Conservation (phyloP, 305 asterid genomes). For the Fraxinus greggii region DNA sequence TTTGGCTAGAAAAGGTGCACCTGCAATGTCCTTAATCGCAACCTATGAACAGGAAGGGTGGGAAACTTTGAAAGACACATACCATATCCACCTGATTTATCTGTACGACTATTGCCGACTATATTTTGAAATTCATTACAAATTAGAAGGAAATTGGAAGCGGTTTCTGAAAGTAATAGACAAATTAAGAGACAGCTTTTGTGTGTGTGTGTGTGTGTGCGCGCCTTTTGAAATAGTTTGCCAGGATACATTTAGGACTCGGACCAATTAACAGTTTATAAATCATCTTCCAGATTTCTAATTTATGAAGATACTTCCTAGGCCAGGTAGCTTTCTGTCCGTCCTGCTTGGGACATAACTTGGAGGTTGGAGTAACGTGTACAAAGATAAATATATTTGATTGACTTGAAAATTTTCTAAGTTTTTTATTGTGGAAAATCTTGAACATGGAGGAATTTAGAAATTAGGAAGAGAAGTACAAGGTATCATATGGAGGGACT, state of each 20-base stretch:
- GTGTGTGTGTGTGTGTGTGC: no score
- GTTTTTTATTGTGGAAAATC: neutral
- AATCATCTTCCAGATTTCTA: neutral
- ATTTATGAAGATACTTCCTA: neutral
- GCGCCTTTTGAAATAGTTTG: neutral
- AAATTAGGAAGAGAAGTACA: neutral
- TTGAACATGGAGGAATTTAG: neutral
- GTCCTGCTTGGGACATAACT: neutral
- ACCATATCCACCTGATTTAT: neutral
- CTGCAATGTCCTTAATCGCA: neutral
- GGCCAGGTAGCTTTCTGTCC: neutral
- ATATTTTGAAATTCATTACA: neutral
- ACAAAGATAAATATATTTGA: neutral
- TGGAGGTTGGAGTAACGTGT: neutral
- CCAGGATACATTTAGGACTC: neutral
- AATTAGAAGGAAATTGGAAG: neutral
- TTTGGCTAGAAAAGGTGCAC: neutral
- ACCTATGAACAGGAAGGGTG: neutral
- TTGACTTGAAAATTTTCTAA: neutral
- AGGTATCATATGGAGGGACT: neutral
- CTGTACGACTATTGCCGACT: neutral
- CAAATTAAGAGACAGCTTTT: neutral
- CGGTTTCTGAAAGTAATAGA: constrained; percentile 8
- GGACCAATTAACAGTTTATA: neutral
- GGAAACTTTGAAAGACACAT: neutral